Evolutionary conservation across 2,329 filamentous ascomycete species (phyloP), one percentile per base, ranked within the genome.

Genomic region (Claviceps sp.): DNA sequence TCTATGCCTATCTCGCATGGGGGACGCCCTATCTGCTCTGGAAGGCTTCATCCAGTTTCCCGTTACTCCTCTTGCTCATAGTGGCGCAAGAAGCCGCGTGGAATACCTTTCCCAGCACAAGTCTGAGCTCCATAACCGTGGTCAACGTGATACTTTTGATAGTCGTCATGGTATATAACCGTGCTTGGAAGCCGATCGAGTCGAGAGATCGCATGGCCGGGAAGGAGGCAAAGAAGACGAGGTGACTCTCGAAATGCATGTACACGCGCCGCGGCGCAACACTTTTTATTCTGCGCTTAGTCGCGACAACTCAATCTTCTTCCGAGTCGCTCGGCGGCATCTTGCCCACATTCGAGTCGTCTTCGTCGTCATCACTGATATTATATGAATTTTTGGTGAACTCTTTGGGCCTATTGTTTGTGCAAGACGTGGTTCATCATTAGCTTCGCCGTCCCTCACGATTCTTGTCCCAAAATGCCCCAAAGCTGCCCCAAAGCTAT

Each of bases 1-100:
- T 96, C 73, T 96, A 89, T 68, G 82, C 87, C 46, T 95, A 94
- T 73, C 78, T 95, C 54, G 87, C 86, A 30, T 96, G 90, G 90
- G 79, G 85, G 14, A 88, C 87, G 6, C 90, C 90, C 0, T 94
- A 87, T 65, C 73, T 96, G 56, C 77, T 95, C 50, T 96, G 89
- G 89, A 80, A 81, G 61, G 80, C 83, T 52, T 82, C 84, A 1
- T 71, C 82, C 54, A 82, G 85, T 60, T 84, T 85, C 0, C 63
- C 84, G 11, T 61, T 85, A 36, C 78, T 89, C 58, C 84, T 84
- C 61, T 70, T 69, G 4, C 67, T 90, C 9, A 95, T 87, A 85
- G 77, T 74, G 3, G 74, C 79, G 54, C 90, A 96, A 67, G 90
- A 96, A 67, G 90, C 85, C 83, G 88, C 87, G 13, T 96, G 90